These are phyloP conservation scores for Kregervanrija delftensis DNA, from an alignment of 805 yeast species.

Conservation along the genomic window DNA sequence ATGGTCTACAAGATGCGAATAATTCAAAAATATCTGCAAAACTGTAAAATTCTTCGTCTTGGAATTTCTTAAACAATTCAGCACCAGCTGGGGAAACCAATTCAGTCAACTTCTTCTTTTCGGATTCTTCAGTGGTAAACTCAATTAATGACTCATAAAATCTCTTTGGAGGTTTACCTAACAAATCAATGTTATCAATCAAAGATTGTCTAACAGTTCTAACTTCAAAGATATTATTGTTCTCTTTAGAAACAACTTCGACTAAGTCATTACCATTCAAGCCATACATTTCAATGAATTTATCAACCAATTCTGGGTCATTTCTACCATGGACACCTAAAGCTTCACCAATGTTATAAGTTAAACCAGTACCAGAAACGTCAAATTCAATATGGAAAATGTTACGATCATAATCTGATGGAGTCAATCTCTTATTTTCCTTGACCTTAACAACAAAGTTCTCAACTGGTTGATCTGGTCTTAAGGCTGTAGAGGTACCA, in stretches of 20 bases:
- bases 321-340: slow-evolving; percentile 93
- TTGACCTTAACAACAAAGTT: slow-evolving; percentile 85
- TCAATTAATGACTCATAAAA: slow-evolving; percentile 79
- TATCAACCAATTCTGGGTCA: slow-evolving; percentile 52
- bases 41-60: slow-evolving; percentile 75
- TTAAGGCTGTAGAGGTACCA: slow-evolving; percentile 46
- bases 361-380: slow-evolving; percentile 81
- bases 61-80: slow-evolving; percentile 71
- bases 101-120: slow-evolving; percentile 52
- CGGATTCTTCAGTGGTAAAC: slow-evolving; percentile 63
- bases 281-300: slow-evolving; percentile 67
- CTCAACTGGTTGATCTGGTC: slow-evolving; percentile 85
- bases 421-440: slow-evolving; percentile 88
- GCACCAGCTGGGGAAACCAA: slow-evolving; percentile 79
- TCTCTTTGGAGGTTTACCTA: slow-evolving; percentile 94
- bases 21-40: slow-evolving; percentile 77
- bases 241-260: slow-evolving; percentile 64
- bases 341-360: slow-evolving; percentile 93
- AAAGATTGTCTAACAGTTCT: slow-evolving; percentile 80
- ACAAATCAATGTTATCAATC: slow-evolving; percentile 73
- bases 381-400: slow-evolving; percentile 96
- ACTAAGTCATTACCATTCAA: slow-evolving; percentile 63
- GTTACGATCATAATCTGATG: slow-evolving; percentile 82
- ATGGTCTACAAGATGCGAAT: slow-evolving; percentile 78
- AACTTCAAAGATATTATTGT: slow-evolving; percentile 50